Base-by-base conservation (phyloP, 345 rosid species). In the rapeseed (Brassica napus) region DNA sequence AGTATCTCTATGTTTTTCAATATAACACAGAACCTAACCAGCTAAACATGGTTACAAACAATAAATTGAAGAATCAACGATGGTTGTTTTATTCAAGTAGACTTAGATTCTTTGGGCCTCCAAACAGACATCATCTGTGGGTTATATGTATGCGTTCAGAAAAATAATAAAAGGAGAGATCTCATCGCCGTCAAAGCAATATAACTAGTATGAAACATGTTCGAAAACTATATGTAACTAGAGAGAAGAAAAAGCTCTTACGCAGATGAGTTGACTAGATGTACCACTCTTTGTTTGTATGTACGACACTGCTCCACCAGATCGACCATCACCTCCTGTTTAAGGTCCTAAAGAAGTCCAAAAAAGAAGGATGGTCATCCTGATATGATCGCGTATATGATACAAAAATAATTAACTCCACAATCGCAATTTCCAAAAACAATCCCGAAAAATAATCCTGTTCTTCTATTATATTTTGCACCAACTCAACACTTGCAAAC, bases 261-360 rank as follows among this genome's bases (percentile, higher is more conserved):
- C 98, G 93, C 75, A 77, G 99, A 90, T 26, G 99, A 96, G 87
- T 96, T 93, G 65, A 93, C 99, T 70, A 96, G 93, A 84, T 96
- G 99, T 71, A 96, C 98, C 60, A 92, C 97, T 85, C 99, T 89
- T 85, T 92, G 97, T 83, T 96, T 96, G 89, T 90, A 96, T 6
- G 93, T 85, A 60, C 97, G 97, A 74, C 99, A 96, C 80, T 96
- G 99, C 5, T 89, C 98, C 84, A 96, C 98, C 84, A 96, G 84
- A 84, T 96, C 99, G 69, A 92, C 90, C 79, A 96, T 89, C 77
- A 93, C 98, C 81, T 96, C 99, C 87, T 96, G 97, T 87, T 92
- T 89, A 74, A 96, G 83, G 31, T 92, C 98, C 99, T 93, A 83
- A 62, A 81, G 72, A 76, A 79, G 76, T 62, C 23, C 67, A 37